Evolutionary conservation across 2,329 filamentous ascomycete genomes (phyloP).

Genomic region (Falciphora oryzae): DNA sequence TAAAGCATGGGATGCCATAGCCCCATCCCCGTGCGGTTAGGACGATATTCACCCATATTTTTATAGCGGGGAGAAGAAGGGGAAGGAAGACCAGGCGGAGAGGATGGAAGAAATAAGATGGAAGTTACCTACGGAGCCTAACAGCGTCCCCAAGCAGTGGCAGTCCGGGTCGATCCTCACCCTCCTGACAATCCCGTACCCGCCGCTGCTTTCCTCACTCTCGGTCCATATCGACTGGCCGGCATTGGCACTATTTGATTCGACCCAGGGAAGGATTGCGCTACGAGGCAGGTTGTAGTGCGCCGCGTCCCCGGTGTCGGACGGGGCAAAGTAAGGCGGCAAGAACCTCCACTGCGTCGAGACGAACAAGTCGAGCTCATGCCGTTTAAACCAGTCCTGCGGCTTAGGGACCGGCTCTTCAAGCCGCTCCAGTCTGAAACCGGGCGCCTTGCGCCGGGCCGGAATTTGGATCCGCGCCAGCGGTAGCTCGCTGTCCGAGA

Average conservation of each 20-base stretch:
- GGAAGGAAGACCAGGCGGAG: not conserved
- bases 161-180: constrained; percentile 1
- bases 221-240: not conserved
- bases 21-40: not conserved
- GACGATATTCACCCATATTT: not conserved
- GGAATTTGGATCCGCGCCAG: not conserved
- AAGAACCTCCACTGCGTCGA: not conserved
- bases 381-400: not conserved
- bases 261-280: constrained; percentile 3
- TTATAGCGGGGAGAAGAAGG: not conserved
- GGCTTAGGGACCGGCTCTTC: not conserved
- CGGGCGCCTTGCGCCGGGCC: not conserved
- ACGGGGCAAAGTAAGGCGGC: not conserved
- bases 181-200: not conserved
- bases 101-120: not conserved
- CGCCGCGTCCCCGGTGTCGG: not conserved
- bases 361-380: not conserved
- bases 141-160: not conserved
- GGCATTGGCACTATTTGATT: not conserved
- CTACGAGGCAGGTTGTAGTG: not conserved
- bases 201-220: not conserved
- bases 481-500: not conserved
- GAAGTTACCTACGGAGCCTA: not conserved
- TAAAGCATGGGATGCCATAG: not conserved
- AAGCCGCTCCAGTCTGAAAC: not conserved